Conservation (phyloP, 2,329 filamentous ascomycete genomes). For the Dryadomyces quercivorus region DNA sequence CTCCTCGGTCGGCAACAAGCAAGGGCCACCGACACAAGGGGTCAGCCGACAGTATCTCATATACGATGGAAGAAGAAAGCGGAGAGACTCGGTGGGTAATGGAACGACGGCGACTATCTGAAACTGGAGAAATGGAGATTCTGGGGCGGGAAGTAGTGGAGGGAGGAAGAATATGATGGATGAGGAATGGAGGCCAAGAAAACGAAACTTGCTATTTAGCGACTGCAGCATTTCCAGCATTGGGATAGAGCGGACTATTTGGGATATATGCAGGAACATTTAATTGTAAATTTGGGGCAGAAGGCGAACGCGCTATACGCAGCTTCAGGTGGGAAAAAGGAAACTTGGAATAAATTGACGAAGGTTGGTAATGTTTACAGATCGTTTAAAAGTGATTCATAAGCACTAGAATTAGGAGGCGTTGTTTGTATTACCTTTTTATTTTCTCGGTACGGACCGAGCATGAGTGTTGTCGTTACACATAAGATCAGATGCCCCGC, state of each 20-base stretch:
- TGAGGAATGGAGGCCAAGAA: neutral
- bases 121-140: slow-evolving; percentile 53
- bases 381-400: too few relatives aligned
- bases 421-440: too few relatives aligned
- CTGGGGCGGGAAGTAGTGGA: slow-evolving; percentile 52
- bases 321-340: too few relatives aligned
- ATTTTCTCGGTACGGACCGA: too few relatives aligned
- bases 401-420: too few relatives aligned
- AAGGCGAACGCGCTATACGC: too few relatives aligned
- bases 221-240: neutral
- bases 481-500: too few relatives aligned
- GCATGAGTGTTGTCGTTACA: too few relatives aligned
- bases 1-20: slow-evolving; percentile 15
- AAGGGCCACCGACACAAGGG: slow-evolving; percentile 38
- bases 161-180: slow-evolving; percentile 32
- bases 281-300: too few relatives aligned
- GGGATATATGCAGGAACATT: neutral
- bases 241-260: neutral
- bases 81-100: slow-evolving; percentile 55
- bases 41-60: slow-evolving; percentile 58
- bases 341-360: too few relatives aligned
- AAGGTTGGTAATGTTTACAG: too few relatives aligned
- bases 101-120: slow-evolving; percentile 53
- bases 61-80: slow-evolving; percentile 48
- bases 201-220: neutral